Base-by-base conservation (phyloP, 177 flowering plant species). In the Vitis hybrid region DNA sequence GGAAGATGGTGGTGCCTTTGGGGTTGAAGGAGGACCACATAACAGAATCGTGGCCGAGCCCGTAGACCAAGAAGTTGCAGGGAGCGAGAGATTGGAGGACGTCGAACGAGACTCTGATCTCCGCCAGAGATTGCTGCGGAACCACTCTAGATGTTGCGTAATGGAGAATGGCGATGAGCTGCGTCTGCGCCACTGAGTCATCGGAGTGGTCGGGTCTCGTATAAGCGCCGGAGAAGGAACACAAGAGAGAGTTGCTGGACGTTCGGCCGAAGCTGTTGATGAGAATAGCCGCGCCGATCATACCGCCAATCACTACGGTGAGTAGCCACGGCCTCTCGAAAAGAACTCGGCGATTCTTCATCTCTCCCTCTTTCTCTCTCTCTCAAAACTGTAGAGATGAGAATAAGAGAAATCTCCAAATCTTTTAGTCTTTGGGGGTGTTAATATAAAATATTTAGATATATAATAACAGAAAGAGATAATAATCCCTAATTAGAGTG, bases 1-100 rank as follows among this genome's bases (percentile, higher is more conserved):
- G 80, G 81, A 85, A 85, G 1, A 85, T 1, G 8, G 89, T 85
- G n/a, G 14, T 68, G 60, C 88, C 88, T 10, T 51, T 34, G 1
- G 78, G 75, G 32, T 85, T 85, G 23, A 85, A 64, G 1, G 82
- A 60, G 19, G 75, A 58, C 88, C 88, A 85, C 86, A 85, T 83
- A 19, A 81, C 69, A 48, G 80, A 76, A 63, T 85, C 88, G 65
- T 77, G 70, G 23, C 88, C 88, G 48, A 85, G 81, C 0, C 88
- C 88, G 69, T 79, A 85, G 11, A 85, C 85, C 3, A 85, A 74
- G 74, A 85, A 83, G 67, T 85, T 85, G 75, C 88, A 85, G 6
- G 83, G 85, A 0, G 77, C 14, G 2, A 12, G 56, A 0, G 69
- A 45, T 13, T 39, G 54, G 39, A 85, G 80, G 14, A 84, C 84